Evolutionary conservation across 192 early-diverging fungal species (phyloP).

Genomic region (Gonapodya sp.): DNA sequence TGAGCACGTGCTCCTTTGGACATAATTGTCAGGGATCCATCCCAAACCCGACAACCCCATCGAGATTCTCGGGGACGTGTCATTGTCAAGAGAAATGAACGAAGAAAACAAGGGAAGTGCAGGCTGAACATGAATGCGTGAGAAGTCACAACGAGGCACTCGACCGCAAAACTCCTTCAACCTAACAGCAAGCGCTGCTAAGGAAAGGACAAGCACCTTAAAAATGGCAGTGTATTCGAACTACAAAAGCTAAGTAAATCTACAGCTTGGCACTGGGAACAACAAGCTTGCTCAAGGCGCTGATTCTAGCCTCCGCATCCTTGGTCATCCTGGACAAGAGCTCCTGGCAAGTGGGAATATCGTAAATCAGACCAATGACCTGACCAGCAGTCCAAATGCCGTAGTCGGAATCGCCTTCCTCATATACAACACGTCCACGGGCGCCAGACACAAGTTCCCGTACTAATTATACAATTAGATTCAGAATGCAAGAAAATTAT

Average conservation of each 20-base stretch:
- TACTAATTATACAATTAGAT: conserved; percentile 21
- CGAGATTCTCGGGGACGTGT: too few relatives aligned
- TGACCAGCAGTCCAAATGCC: conserved; percentile 59
- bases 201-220: too few relatives aligned
- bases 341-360: conserved; percentile 67
- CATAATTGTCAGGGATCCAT: too few relatives aligned
- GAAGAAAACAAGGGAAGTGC: too few relatives aligned
- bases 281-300: background rate
- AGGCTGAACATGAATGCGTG: too few relatives aligned
- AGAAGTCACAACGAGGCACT: too few relatives aligned
- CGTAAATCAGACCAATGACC: conserved; percentile 62
- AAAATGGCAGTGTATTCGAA: background rate
- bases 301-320: conserved; percentile 29
- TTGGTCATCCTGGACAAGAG: conserved; percentile 44
- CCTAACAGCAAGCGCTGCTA: too few relatives aligned
- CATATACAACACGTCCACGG: conserved; percentile 44
- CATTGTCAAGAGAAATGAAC: too few relatives aligned
- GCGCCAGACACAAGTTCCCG: conserved; percentile 56
- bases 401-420: conserved; percentile 43
- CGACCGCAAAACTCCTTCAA: too few relatives aligned
- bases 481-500: background rate
- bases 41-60: too few relatives aligned
- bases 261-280: background rate
- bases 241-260: background rate
- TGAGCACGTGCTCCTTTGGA: too few relatives aligned